Conservation (phyloP, 495 filamentous ascomycete genomes). For the Parmelia sp. region DNA sequence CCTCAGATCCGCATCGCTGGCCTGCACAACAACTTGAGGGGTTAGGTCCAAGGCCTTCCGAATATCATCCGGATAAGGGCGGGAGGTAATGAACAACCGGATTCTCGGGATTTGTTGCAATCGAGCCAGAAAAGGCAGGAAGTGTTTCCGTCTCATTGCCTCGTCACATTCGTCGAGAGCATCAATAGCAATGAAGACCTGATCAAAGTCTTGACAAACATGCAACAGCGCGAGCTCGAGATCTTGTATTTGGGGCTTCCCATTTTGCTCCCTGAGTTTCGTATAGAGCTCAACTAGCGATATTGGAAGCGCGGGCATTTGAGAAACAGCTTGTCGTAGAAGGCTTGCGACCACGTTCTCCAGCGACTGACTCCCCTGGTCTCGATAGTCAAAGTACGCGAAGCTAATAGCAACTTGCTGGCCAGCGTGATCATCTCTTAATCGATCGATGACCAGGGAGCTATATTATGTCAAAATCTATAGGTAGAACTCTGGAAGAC, state of each 20-base stretch:
- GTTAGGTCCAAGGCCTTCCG: neutral
- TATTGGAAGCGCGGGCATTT: neutral
- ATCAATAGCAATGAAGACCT: constrained; percentile 28
- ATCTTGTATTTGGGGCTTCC: constrained; percentile 1
- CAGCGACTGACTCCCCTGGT: constrained; percentile 1
- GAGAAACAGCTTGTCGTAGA: constrained; percentile 5
- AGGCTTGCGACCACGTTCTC: constrained; percentile 15
- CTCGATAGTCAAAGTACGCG: constrained; percentile 20
- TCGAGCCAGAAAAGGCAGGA: constrained; percentile 1
- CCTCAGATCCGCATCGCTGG: constrained; percentile 14
- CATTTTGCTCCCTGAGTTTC: neutral
- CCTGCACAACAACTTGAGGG: constrained; percentile 9
- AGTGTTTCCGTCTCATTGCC: neutral
- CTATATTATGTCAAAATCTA: constrained; percentile 4
- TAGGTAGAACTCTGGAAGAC: neutral
- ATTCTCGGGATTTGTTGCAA: neutral
- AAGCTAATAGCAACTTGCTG: constrained; percentile 1
- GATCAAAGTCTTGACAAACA: constrained; percentile 6
- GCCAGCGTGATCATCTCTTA: neutral
- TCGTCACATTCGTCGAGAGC: constrained; percentile 33
- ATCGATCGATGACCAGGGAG: constrained; percentile 16
- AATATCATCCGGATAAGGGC: constrained; percentile 13
- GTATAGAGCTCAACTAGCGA: constrained; percentile 1
- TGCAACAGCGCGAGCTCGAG: constrained; percentile 10
- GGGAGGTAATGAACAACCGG: constrained; percentile 10